Percentiles rank a stretch among this genome's conserved stretches.
These are phyloP conservation scores for Cryptosporidium xiaoi DNA, from an alignment of 169 alveolate species.

Conservation along the genomic window DNA sequence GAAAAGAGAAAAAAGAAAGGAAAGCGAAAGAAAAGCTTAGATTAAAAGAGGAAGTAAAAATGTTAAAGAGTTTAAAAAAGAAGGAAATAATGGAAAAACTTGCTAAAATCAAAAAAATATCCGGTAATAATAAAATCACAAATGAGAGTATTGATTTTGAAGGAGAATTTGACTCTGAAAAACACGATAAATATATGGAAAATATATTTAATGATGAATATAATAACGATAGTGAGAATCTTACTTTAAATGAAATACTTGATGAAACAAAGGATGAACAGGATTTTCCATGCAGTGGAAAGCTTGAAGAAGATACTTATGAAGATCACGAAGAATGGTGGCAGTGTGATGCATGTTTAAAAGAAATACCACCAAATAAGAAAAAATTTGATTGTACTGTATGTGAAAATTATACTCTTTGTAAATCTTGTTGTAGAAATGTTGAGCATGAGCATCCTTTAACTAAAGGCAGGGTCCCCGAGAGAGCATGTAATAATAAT, in stretches of 20 bases:
- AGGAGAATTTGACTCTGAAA: slow-evolving; percentile 84
- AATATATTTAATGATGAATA: slow-evolving; percentile 84
- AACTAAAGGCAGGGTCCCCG: slow-evolving; percentile 74
- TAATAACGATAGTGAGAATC: slow-evolving; percentile 80
- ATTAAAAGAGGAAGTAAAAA: slow-evolving; percentile 83
- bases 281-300: not conserved
- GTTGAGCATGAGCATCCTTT: slow-evolving; percentile 77
- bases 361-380: slow-evolving; percentile 86
- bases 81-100: slow-evolving; percentile 84
- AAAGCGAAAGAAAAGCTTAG: slow-evolving; percentile 84
- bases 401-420: slow-evolving; percentile 86
- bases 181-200: slow-evolving; percentile 86
- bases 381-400: slow-evolving; percentile 88
- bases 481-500: not conserved
- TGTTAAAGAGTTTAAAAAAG: slow-evolving; percentile 81
- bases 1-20: slow-evolving; percentile 82
- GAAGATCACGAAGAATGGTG: slow-evolving; percentile 81
- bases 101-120: slow-evolving; percentile 79
- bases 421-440: slow-evolving; percentile 85
- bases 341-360: slow-evolving; percentile 87
- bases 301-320: slow-evolving; percentile 12
- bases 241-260: slow-evolving; percentile 53
- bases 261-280: slow-evolving; percentile 75
- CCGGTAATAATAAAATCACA: slow-evolving; percentile 81
- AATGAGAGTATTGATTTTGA: slow-evolving; percentile 78